phyloP scores from a whole-genome alignment of 331 rosid species.

The Spiraea crenata region DNA sequence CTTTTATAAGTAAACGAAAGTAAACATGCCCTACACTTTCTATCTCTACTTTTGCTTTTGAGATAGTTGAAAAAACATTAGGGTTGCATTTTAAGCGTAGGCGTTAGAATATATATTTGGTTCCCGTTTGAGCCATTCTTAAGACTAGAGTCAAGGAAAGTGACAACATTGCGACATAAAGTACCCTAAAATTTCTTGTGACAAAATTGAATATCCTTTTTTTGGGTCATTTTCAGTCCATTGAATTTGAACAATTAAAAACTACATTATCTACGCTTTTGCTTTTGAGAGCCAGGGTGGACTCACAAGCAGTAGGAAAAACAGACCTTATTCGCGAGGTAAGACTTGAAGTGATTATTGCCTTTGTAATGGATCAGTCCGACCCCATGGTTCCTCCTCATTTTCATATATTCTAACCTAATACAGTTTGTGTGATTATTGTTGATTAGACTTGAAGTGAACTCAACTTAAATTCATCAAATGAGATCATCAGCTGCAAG shows the following conservation, averaged over 20 bases:
- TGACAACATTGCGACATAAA: no score
- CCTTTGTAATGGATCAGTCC: not conserved
- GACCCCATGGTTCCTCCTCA: not conserved
- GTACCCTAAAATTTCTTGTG: not conserved
- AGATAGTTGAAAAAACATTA: no score
- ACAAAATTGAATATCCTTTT: constrained; percentile 1
- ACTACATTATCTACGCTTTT: not conserved
- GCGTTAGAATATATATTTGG: no score
- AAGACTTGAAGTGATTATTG: no score
- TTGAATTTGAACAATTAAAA: not conserved
- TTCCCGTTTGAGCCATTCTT: no score
- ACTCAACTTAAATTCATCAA: not conserved
- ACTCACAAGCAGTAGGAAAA: not conserved
- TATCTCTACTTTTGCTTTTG: no score
- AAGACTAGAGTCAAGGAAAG: no score
- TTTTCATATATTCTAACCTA: not conserved
- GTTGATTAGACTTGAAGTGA: not conserved
- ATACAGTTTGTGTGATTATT: not conserved
- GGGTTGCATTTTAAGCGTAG: no score
- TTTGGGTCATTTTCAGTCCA: not conserved
- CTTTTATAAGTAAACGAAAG: no score
- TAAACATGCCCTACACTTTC: no score
- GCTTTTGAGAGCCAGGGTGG: not conserved
- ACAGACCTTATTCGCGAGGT: no score
- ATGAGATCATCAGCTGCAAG: no score